These are phyloP conservation scores for Xylaria sp. DNA, from an alignment of 2,329 filamentous ascomycete genomes.

Conservation along the genomic window DNA sequence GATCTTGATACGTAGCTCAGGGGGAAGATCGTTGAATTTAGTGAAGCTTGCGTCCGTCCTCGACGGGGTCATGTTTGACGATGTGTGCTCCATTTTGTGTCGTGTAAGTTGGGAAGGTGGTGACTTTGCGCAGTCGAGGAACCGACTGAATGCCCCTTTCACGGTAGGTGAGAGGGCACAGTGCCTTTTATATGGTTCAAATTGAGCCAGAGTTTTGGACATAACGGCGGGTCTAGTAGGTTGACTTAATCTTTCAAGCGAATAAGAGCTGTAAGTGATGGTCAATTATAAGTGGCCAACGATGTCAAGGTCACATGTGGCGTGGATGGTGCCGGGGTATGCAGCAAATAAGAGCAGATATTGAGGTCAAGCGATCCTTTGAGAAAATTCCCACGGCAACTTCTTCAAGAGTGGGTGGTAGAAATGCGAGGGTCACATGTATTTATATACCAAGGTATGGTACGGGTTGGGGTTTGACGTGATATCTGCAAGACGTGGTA, in stretches of 20 bases:
- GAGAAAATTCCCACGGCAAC: not conserved
- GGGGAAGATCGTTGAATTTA: slow-evolving; percentile 30
- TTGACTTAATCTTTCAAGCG: not conserved
- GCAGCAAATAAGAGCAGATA: not conserved
- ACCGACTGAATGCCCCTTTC: slow-evolving; percentile 18
- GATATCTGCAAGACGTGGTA: not conserved
- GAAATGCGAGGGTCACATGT: not conserved
- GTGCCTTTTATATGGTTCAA: slow-evolving; percentile 22
- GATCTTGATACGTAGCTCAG: slow-evolving; percentile 32
- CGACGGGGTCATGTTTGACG: slow-evolving; percentile 12
- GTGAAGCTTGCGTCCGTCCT: slow-evolving; percentile 22
- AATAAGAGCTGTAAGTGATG: not conserved
- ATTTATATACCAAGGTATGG: not conserved
- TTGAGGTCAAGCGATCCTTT: not conserved
- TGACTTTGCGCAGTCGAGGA: slow-evolving; percentile 22
- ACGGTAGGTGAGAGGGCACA: slow-evolving; percentile 20
- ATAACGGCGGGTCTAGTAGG: slow-evolving; percentile 4
- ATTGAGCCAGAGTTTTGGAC: slow-evolving; percentile 16
- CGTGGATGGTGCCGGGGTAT: not conserved
- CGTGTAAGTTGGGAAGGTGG: slow-evolving; percentile 22
- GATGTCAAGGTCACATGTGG: not conserved
- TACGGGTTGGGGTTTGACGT: too few relatives aligned
- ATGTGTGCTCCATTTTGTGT: slow-evolving; percentile 25
- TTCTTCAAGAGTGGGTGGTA: not conserved
- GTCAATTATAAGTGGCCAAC: not conserved